Percentiles rank a stretch among this genome's conserved stretches.
Evolutionary conservation across 441 rosid species (phyloP).

Genomic region (Jatropha podagrica): DNA sequence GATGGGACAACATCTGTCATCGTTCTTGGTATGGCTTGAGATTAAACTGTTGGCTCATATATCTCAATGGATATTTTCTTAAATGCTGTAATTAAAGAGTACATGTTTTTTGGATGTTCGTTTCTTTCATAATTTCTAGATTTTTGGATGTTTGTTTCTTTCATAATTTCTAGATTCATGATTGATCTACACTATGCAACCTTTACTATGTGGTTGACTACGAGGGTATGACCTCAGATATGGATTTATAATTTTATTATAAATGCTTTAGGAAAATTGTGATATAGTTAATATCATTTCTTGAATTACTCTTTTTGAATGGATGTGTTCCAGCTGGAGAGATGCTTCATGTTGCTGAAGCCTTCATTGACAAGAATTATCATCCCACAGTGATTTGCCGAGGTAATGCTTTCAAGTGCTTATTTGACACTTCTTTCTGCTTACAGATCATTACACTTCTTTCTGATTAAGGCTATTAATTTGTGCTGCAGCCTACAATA

Average conservation of each 20-base stretch:
- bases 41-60: not conserved
- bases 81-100: not conserved
- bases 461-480: conserved; percentile 8
- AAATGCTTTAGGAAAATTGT: not conserved
- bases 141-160: too few species aligned
- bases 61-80: not conserved
- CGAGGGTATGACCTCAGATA: not conserved
- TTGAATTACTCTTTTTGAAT: not conserved
- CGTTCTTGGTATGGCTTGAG: conserved; percentile 62
- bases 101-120: not conserved
- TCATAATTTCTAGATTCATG: conserved; percentile 1
- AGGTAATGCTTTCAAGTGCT: conserved; percentile 44
- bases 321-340: conserved; percentile 65
- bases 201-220: not conserved
- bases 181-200: not conserved
- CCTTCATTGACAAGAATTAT: conserved; percentile 79
- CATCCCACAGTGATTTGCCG: conserved; percentile 95
- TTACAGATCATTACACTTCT: conserved; percentile 15
- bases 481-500: conserved; percentile 69
- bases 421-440: conserved; percentile 2
- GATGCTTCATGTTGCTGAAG: conserved; percentile 97
- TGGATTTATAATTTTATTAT: not conserved
- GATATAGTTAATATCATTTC: not conserved
- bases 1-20: conserved; percentile 98
- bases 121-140: not conserved